Conservation (phyloP, 2,329 filamentous ascomycete genomes). For the Microsporum audouinii region DNA sequence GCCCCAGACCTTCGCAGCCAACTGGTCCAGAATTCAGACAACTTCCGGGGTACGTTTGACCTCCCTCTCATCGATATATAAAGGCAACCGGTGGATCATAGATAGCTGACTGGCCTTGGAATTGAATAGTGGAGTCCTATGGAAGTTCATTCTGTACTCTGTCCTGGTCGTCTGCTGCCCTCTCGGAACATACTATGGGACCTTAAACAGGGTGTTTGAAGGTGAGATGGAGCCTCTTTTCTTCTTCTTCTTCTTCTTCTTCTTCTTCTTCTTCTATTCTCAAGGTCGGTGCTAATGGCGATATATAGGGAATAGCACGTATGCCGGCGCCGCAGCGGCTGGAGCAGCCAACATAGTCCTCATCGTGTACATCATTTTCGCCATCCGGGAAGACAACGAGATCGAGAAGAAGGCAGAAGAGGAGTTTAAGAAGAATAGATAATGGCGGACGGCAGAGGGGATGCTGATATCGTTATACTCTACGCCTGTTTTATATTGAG, state of each 20-base stretch:
- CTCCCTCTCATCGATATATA: not conserved
- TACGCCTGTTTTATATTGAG: not conserved
- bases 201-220: slow-evolving; percentile 62
- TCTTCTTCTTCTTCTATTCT: not conserved
- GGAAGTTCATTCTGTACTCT: slow-evolving; percentile 83
- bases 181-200: slow-evolving; percentile 78
- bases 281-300: slow-evolving; percentile 1
- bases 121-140: slow-evolving; percentile 60
- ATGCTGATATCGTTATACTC: not conserved
- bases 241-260: not conserved
- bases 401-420: slow-evolving; percentile 56
- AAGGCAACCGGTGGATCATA: not conserved
- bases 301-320: slow-evolving; percentile 70
- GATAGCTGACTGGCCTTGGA: slow-evolving; percentile 2
- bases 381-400: slow-evolving; percentile 75
- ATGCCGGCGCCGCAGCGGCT: slow-evolving; percentile 72
- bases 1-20: not conserved
- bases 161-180: slow-evolving; percentile 81
- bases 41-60: not conserved
- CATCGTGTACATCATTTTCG: slow-evolving; percentile 80
- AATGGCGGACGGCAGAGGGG: not conserved
- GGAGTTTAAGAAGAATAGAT: slow-evolving; percentile 44
- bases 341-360: slow-evolving; percentile 85
- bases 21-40: not conserved
- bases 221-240: slow-evolving; percentile 42